Base-by-base conservation (phyloP, 148 eudicot genomes). In the Chenopodium formosanum region DNA sequence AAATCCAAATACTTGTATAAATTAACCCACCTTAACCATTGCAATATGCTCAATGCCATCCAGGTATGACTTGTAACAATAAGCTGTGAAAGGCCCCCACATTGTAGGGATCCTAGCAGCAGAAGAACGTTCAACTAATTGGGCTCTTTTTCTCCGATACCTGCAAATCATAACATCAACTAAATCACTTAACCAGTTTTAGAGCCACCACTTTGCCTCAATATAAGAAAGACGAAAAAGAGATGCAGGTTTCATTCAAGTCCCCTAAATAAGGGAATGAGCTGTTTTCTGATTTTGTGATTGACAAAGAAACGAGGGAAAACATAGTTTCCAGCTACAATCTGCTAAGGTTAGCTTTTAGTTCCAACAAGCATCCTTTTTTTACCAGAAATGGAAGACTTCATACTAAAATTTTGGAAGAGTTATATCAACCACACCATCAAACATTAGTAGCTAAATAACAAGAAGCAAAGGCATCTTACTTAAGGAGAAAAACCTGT, bases 31-130 rank as follows among this genome's bases (percentile, higher is more conserved):
- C 93, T 94, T 92, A 79, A 94, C 98, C 97, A 94, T 91, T 2
- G 97, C 98, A 71, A 94, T 92, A 81, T 94, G 98, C 86, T 94
- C 97, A 37, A 94, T 94, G 66, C 95, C 97, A 80, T 94, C 98
- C 79, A 94, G 80, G 79, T 89, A 72, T n/a, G 98, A 94, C 72
- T 88, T 84, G 75, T 91, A 94, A 80, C 98, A 92, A 80, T 90
- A 87, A 73, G 98, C 91, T 27, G 83, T 85, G 80, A 93, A 94
- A 67, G 95, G 97, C 12, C 98, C 98, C 97, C 98, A 93, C 85
- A 74, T 89, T 76, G 98, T 93, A 73, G 95, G 98, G 83, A 93
- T 86, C 80, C 90, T 86, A 79, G 97, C 95, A 75, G 93, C 93
- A 66, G 98, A 89, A 79, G 95, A 79, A 52, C 83, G 90, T 66